Evolutionary conservation across 768 basidiomycete species (phyloP), one percentile per base, ranked within the genome.

Genomic region (Suillus luteus): DNA sequence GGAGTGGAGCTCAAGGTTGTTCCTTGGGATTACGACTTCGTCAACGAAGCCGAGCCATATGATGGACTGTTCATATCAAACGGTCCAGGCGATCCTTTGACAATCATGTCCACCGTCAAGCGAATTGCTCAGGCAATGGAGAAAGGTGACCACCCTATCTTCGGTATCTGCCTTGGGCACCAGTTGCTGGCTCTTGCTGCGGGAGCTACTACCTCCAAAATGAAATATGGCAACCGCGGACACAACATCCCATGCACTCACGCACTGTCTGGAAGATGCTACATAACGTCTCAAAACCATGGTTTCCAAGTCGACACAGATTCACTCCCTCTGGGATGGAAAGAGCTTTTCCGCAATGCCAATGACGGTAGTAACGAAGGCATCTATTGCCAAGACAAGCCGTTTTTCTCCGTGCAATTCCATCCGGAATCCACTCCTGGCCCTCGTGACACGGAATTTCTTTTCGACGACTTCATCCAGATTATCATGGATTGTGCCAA

Each of bases 221-320:
- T 99, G 95, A 98, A 98, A 81, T 99, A 99, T 75, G 97, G 97
- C 44, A 99, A 99, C 73, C 93, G 97, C 67, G 97, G 97, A 5
- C 95, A 98, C 75, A 99, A 99, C 77, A 94, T 99, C 73, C 97
- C 97, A 3, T 99, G 96, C 75, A 99, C 93, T 19, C 93, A 95
- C 75, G 85, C 91, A 48, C 83, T 96, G 61, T 94, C 93, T 57
- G 97, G 96, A 37, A 84, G 97, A 61, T 99, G 97, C 80, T 99
- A 99, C 76, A 99, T 99, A 80, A 99, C 97, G 44, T 95, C 92
- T 71, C 97, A 99, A 78, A 99, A 99, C 75, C 97, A 99, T 78
- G 97, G 97, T 66, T 99, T 88, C 80, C 91, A 99, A 74, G 97
- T 99, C 67, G 90, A 99, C 72, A 83, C 88, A 0, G 73, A 79